Evolutionary conservation across 108 stramenopile species (phyloP).

Genomic region (Cyclotella cryptica): DNA sequence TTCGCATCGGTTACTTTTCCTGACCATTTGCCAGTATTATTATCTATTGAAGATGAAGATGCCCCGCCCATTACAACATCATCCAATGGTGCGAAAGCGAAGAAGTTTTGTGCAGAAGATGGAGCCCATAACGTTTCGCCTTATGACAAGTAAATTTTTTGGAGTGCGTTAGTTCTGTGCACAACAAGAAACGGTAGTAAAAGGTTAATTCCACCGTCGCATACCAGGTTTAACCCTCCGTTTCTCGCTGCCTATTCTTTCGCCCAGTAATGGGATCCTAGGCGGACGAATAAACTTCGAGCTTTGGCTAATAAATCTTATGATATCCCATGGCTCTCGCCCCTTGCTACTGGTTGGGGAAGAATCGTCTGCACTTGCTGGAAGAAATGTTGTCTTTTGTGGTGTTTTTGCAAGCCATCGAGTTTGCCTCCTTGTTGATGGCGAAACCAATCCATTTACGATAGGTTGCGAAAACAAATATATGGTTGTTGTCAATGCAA

Average conservation of each 20-base stretch:
- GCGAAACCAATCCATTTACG: not conserved
- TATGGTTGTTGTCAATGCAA: not conserved
- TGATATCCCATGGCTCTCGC: constrained; percentile 65
- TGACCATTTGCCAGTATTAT: constrained; percentile 72
- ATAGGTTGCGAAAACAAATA: not conserved
- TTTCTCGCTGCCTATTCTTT: constrained; percentile 3
- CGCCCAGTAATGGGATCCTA: constrained; percentile 43
- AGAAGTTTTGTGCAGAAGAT: constrained; percentile 43
- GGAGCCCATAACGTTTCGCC: constrained; percentile 69
- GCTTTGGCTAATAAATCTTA: constrained; percentile 78
- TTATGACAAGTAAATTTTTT: constrained; percentile 17
- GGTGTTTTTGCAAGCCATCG: not conserved
- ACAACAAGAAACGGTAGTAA: not conserved
- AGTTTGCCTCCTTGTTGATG: not conserved
- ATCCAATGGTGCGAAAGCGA: constrained; percentile 74
- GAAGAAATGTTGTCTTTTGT: not conserved
- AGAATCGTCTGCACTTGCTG: not conserved
- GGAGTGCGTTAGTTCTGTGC: constrained; percentile 1
- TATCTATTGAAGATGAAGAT: constrained; percentile 69
- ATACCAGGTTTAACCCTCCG: constrained; percentile 32
- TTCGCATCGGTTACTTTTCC: constrained; percentile 84
- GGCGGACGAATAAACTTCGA: constrained; percentile 69
- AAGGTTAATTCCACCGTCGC: not conserved
- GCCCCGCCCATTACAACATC: constrained; percentile 91
- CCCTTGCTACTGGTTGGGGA: not conserved